Base-by-base conservation (phyloP, 1,284 basidiomycete genomes). In the Meripilus lineatus region DNA sequence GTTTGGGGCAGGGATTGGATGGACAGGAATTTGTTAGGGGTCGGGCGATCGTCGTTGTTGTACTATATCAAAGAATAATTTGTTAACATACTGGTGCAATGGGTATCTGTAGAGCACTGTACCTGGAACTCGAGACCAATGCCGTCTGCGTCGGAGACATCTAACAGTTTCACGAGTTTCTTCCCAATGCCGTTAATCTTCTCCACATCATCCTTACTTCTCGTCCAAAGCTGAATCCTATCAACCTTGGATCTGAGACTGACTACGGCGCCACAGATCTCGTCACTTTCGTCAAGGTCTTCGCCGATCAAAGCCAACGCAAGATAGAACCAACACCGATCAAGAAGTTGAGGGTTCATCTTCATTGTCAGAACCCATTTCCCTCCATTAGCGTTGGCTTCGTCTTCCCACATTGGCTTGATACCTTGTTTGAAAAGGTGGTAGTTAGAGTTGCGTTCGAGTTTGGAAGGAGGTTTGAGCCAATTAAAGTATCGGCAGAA, bases 361-460 rank as follows among this genome's bases (percentile, higher is more conserved):
- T 86, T 87, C 81, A 96, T 89, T 52, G 93, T 92, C 42, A 96
- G 66, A 15, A 92, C 89, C 93, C 93, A 97, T 66, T 94, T 94
- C 28, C 93, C 93, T 20, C 93, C 93, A 39, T 84, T 75, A 7
- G 87, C 85, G 62, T 97, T 97, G 38, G 91, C 88, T 20, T 81
- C 80, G 61, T 96, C 93, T 67, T 96, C 93, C 93, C 93, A 96
- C 89, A 95, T 94, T 32, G 92, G 88, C 59, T 90, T 92, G 68
- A 89, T 89, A 26, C 86, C 86, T 22, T 80, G 74, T 66, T 96
- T 96, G 80, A 97, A 97, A 45, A 96, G 71, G 61, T 96, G 93
- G 59, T 95, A 95, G 67, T 93, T 95, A 30, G 86, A 85, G 64
- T 91, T 89, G 53, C 82, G 82, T 53, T 91, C 88, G 30, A 96